Evolutionary conservation across 257 asterid species (phyloP).

Genomic region (Nicotiana sylvestris): DNA sequence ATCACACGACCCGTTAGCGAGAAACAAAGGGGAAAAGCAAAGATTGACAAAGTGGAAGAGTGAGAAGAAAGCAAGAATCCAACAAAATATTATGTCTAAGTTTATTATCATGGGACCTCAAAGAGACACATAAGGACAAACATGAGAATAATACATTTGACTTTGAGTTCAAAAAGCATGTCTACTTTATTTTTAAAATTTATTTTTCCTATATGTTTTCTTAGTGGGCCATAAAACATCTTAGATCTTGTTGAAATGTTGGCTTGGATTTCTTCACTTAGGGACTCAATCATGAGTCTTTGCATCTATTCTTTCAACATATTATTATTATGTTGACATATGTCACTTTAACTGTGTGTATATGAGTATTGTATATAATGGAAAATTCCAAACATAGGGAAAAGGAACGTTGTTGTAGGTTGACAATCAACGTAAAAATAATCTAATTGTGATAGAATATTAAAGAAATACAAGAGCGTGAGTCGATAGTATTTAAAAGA

Average conservation of each 20-base stretch:
- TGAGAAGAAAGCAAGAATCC: constrained; percentile 8
- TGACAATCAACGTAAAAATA: not conserved
- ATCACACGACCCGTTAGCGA: no score
- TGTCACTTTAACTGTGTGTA: not conserved
- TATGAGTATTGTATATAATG: not conserved
- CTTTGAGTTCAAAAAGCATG: not conserved
- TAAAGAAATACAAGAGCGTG: no score
- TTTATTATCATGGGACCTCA: constrained; percentile 10
- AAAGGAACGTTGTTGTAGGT: not conserved
- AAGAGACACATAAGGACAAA: not conserved
- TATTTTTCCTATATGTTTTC: not conserved
- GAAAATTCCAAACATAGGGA: not conserved
- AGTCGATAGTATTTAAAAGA: no score
- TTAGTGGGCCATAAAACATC: not conserved
- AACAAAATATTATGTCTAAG: not conserved
- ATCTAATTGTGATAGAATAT: not conserved
- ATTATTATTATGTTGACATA: not conserved
- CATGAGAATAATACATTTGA: constrained; percentile 1
- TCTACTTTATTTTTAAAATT: not conserved
- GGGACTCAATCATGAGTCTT: not conserved
- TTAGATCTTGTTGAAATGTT: not conserved
- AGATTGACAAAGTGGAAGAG: constrained; percentile 9
- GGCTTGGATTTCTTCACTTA: not conserved
- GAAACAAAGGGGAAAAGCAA: not conserved
- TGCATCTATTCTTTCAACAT: not conserved